Conservation (phyloP, 164 flowering plant genomes). For the Buxus sempervirens region DNA sequence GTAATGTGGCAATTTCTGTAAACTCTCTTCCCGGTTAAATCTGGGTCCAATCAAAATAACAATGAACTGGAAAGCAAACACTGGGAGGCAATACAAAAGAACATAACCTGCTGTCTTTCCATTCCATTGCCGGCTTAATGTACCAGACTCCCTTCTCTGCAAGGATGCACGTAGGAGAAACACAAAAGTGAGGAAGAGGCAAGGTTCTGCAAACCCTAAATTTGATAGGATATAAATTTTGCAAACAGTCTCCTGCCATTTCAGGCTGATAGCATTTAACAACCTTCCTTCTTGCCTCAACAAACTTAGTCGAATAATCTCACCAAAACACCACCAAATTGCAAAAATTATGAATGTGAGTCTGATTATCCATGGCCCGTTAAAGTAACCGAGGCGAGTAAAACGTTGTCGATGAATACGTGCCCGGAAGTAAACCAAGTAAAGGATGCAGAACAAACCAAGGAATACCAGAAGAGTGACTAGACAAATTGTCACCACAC, state of each 20-base stretch:
- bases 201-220: conserved; percentile 95
- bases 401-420: conserved; percentile 48
- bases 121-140: conserved; percentile 68
- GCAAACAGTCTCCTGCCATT: conserved; percentile 90
- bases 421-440: conserved; percentile 63
- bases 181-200: conserved; percentile 69
- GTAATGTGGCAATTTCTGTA: conserved; percentile 42
- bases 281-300: conserved; percentile 50
- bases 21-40: conserved; percentile 27
- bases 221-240: conserved; percentile 80
- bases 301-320: conserved; percentile 61
- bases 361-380: conserved; percentile 90
- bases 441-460: conserved; percentile 73
- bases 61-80: conserved; percentile 66
- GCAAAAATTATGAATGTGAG: conserved; percentile 54
- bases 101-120: conserved; percentile 56
- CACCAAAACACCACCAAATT: conserved; percentile 89
- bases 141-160: conserved; percentile 58
- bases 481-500: conserved; percentile 91
- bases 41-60: conserved; percentile 60
- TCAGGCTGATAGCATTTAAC: conserved; percentile 35
- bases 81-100: conserved; percentile 67
- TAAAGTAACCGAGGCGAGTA: conserved; percentile 64
- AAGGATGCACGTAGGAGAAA: conserved; percentile 85
- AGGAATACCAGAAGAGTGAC: conserved; percentile 58